Conservation (phyloP, 805 yeast species). For the Kodamaea neixiangensis region DNA sequence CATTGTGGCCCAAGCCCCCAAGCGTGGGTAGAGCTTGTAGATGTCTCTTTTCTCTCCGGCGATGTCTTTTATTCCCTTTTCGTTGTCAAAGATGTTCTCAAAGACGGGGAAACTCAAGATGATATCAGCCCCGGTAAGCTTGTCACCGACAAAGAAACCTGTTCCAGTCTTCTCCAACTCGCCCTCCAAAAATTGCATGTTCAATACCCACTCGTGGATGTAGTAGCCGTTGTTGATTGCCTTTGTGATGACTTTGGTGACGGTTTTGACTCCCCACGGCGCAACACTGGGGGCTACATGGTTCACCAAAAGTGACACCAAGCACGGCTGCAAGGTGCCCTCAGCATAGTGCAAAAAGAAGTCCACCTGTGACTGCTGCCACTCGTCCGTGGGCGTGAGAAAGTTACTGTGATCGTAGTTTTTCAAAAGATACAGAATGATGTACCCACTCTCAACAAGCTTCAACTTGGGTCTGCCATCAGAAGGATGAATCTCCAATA, state of each 20-base stretch:
- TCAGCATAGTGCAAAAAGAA: slow-evolving; percentile 62
- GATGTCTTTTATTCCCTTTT: slow-evolving; percentile 33
- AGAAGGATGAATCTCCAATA: slow-evolving; percentile 44
- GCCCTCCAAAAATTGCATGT: slow-evolving; percentile 44
- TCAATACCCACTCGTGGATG: slow-evolving; percentile 43
- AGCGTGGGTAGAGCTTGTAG: slow-evolving; percentile 32
- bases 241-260: slow-evolving; percentile 45
- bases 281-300: slow-evolving; percentile 42
- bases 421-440: slow-evolving; percentile 37
- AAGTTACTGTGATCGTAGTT: slow-evolving; percentile 34
- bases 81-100: slow-evolving; percentile 40
- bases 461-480: slow-evolving; percentile 37
- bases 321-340: slow-evolving; percentile 56
- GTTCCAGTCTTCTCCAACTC: slow-evolving; percentile 31
- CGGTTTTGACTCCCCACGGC: slow-evolving; percentile 49
- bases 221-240: slow-evolving; percentile 52
- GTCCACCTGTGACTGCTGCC: slow-evolving; percentile 42
- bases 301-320: slow-evolving; percentile 40
- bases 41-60: slow-evolving; percentile 36
- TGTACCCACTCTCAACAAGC: slow-evolving; percentile 41
- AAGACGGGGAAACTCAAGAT: slow-evolving; percentile 50
- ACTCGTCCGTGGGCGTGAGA: slow-evolving; percentile 24
- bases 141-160: slow-evolving; percentile 49
- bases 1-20: slow-evolving; percentile 39
- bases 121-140: slow-evolving; percentile 59